These are phyloP conservation scores for Xylaria sp. DNA, from an alignment of 2,329 filamentous ascomycete genomes.

Conservation along the genomic window DNA sequence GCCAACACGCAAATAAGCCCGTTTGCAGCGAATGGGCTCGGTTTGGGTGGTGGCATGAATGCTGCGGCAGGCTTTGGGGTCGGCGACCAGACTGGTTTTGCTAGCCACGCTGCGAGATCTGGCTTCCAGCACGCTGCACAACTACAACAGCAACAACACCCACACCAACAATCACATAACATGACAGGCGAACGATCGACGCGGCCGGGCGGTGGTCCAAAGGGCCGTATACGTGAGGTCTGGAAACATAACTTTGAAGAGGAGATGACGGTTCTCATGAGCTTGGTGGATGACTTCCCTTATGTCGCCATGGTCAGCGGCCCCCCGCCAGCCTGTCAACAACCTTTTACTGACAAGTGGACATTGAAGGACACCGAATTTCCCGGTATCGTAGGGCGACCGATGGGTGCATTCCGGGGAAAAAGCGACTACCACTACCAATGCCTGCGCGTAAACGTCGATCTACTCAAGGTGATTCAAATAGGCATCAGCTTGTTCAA, in stretches of 20 bases:
- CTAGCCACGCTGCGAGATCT: slow-evolving; percentile 85
- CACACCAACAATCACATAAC: slow-evolving; percentile 47
- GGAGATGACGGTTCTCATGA: slow-evolving; percentile 84
- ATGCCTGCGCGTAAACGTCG: slow-evolving; percentile 94
- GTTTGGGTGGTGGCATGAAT: slow-evolving; percentile 59
- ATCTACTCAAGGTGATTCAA: slow-evolving; percentile 96
- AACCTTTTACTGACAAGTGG: slow-evolving; percentile 25
- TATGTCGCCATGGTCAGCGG: slow-evolving; percentile 92
- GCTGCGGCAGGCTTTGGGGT: slow-evolving; percentile 52
- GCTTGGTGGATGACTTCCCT: slow-evolving; percentile 85
- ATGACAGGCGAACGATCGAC: slow-evolving; percentile 40
- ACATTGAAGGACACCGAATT: slow-evolving; percentile 86
- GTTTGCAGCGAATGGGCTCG: slow-evolving; percentile 64
- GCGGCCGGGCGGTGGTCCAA: slow-evolving; percentile 54
- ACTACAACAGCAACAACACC: slow-evolving; percentile 58
- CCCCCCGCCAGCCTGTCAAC: background rate
- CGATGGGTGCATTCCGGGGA: slow-evolving; percentile 90
- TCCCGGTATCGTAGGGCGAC: slow-evolving; percentile 92
- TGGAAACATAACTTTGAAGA: slow-evolving; percentile 91
- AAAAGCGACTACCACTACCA: slow-evolving; percentile 99
- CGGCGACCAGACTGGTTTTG: slow-evolving; percentile 72
- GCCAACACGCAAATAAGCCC: slow-evolving; percentile 70
- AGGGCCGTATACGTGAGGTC: slow-evolving; percentile 89
- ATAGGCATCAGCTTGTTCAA: slow-evolving; percentile 94
- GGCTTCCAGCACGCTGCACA: slow-evolving; percentile 77